Evolutionary conservation across 495 filamentous ascomycete species (phyloP).

Genomic region (Aspergillus heteromorphus): DNA sequence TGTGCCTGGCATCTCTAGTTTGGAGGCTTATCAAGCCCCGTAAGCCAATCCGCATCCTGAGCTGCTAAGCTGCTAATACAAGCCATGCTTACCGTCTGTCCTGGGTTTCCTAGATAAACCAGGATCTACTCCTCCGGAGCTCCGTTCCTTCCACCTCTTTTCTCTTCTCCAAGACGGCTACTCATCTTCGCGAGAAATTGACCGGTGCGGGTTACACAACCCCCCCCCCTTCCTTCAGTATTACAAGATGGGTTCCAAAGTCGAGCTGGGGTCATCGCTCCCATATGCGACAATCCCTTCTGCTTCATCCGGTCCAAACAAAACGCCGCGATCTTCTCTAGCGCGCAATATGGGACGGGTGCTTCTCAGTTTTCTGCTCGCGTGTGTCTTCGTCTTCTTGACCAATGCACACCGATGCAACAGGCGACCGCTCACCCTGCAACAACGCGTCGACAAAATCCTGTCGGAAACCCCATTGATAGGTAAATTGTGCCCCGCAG

Average conservation of each 20-base stretch:
- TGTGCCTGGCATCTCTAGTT: neutral
- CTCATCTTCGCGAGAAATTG: neutral
- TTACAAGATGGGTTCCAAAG: neutral
- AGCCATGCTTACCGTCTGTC: neutral
- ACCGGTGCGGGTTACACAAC: neutral
- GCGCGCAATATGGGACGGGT: neutral
- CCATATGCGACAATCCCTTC: neutral
- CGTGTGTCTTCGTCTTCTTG: neutral
- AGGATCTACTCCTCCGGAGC: neutral
- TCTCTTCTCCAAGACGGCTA: neutral
- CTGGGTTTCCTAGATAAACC: neutral
- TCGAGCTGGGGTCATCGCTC: neutral
- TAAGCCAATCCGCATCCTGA: neutral
- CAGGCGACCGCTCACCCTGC: conserved; percentile 36
- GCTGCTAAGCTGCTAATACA: neutral
- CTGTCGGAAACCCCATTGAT: conserved; percentile 72
- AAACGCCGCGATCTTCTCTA: neutral
- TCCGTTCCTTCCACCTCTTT: neutral
- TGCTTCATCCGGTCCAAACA: neutral
- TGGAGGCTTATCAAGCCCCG: neutral
- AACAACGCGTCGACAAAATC: conserved; percentile 64
- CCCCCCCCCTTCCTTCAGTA: too few species aligned
- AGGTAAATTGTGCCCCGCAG: conserved; percentile 45
- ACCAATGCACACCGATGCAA: conserved; percentile 1
- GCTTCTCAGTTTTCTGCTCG: neutral